Percentiles rank a stretch among this genome's conserved stretches.
These are phyloP conservation scores for Vicia villosa DNA, from an alignment of 306 rosid genomes.

Conservation along the genomic window DNA sequence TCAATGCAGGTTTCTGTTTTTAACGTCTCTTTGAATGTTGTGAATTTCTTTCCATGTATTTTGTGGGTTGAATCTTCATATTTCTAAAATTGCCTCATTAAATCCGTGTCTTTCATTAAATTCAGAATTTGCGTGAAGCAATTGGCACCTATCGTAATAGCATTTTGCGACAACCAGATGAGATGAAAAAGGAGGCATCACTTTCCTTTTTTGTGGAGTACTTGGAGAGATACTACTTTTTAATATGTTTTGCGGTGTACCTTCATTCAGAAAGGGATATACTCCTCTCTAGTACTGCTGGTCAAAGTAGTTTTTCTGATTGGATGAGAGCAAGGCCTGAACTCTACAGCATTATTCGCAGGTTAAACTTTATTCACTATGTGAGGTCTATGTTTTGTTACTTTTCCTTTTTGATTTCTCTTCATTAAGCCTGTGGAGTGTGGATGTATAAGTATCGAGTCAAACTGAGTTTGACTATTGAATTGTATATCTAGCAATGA, in stretches of 20 bases:
- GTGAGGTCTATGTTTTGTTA: conserved; percentile 27
- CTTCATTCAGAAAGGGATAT: conserved; percentile 71
- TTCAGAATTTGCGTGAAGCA: conserved; percentile 88
- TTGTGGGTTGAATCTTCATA: conserved; percentile 27
- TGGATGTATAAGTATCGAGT: conserved; percentile 5
- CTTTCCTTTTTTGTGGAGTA: conserved; percentile 86
- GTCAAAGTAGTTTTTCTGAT: conserved; percentile 61
- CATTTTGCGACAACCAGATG: conserved; percentile 86
- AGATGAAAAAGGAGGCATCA: conserved; percentile 89
- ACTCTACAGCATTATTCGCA: conserved; percentile 85
- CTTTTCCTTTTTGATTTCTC: neutral
- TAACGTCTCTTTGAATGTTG: conserved; percentile 7
- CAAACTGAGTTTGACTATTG: conserved; percentile 18
- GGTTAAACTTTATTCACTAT: conserved; percentile 46
- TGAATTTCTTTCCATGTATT: conserved; percentile 25
- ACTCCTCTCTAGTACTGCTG: conserved; percentile 54
- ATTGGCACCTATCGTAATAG: conserved; percentile 87
- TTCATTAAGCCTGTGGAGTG: conserved; percentile 12
- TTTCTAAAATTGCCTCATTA: conserved; percentile 30
- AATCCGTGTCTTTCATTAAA: conserved; percentile 35
- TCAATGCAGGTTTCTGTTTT: conserved; percentile 78
- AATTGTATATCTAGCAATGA: conserved; percentile 5
- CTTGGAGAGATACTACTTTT: conserved; percentile 95
- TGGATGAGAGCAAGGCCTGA: conserved; percentile 97
- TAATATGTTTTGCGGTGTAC: conserved; percentile 93